These are phyloP conservation scores for Aureobasidium sp. DNA, from an alignment of 2,329 filamentous ascomycete genomes.

Conservation along the genomic window DNA sequence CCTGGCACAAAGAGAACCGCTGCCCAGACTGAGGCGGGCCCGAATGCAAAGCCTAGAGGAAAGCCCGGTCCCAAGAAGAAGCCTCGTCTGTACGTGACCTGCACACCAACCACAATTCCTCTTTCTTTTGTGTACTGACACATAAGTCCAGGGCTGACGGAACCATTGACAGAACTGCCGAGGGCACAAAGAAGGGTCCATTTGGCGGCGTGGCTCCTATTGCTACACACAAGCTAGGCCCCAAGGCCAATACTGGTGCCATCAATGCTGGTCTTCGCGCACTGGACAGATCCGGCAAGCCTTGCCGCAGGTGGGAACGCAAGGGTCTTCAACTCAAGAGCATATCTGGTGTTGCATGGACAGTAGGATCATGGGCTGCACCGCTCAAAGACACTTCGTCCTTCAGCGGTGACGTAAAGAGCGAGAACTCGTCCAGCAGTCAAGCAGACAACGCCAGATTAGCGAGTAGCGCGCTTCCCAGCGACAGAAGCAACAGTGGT, in stretches of 20 bases:
- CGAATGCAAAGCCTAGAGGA: slow-evolving; percentile 58
- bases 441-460: slow-evolving; percentile 49
- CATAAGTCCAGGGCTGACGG: slow-evolving; percentile 42
- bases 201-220: slow-evolving; percentile 34
- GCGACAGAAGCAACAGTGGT: slow-evolving; percentile 54
- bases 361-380: slow-evolving; percentile 74
- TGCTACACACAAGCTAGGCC: slow-evolving; percentile 69
- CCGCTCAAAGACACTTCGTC: slow-evolving; percentile 42
- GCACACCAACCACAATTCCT: background rate
- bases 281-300: slow-evolving; percentile 84
- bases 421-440: slow-evolving; percentile 48
- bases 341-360: slow-evolving; percentile 83
- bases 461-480: slow-evolving; percentile 51
- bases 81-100: slow-evolving; percentile 70
- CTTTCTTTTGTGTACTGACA: slow-evolving; percentile 16
- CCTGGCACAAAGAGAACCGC: slow-evolving; percentile 54
- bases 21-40: slow-evolving; percentile 47
- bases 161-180: slow-evolving; percentile 35
- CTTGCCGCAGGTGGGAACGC: slow-evolving; percentile 85
- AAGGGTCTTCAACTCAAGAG: slow-evolving; percentile 80
- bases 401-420: slow-evolving; percentile 54
- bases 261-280: slow-evolving; percentile 95
- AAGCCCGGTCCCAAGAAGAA: slow-evolving; percentile 98
- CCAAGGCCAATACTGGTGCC: slow-evolving; percentile 92
- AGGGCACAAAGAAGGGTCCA: slow-evolving; percentile 33